Conservation (phyloP, 2,329 filamentous ascomycete genomes). For the Alternaria gaisen region DNA sequence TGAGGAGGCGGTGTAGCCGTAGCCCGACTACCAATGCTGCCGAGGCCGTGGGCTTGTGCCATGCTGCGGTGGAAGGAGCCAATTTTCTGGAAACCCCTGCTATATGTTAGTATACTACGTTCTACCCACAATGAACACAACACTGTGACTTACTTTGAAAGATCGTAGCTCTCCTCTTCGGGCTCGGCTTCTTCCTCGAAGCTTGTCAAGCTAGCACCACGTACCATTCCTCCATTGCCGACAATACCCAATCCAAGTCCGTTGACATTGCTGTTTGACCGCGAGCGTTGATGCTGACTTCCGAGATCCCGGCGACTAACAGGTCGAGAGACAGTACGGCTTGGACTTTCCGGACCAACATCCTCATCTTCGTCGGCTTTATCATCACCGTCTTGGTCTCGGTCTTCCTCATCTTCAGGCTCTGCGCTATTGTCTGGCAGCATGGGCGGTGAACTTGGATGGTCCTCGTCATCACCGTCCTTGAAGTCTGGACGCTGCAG, state of each 20-base stretch:
- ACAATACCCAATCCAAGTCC: conserved; percentile 31
- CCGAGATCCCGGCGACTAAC: conserved; percentile 44
- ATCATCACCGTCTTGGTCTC: conserved; percentile 42
- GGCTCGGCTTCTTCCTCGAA: conserved; percentile 54
- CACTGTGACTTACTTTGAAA: conserved; percentile 56
- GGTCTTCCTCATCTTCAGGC: conserved; percentile 43
- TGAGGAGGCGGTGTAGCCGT: conserved; percentile 28
- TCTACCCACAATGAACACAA: neutral
- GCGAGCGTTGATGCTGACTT: conserved; percentile 37
- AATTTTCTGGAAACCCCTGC: conserved; percentile 60
- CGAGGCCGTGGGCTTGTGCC: conserved; percentile 43
- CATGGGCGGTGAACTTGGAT: conserved; percentile 48
- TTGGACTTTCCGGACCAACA: conserved; percentile 45
- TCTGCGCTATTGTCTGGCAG: conserved; percentile 37
- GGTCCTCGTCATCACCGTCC: conserved; percentile 42
- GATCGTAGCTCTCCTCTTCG: conserved; percentile 59
- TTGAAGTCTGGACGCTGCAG: conserved; percentile 44
- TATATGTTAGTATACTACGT: conserved; percentile 26
- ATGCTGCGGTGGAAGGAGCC: conserved; percentile 56
- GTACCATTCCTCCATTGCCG: conserved; percentile 44
- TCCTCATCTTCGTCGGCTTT: conserved; percentile 48
- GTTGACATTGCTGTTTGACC: conserved; percentile 45
- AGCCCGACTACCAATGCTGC: conserved; percentile 16
- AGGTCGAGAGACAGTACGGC: conserved; percentile 46
- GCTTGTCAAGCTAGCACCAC: conserved; percentile 45